Conservation (phyloP, 495 filamentous ascomycete species). For the Aspergillus homomorphus region DNA sequence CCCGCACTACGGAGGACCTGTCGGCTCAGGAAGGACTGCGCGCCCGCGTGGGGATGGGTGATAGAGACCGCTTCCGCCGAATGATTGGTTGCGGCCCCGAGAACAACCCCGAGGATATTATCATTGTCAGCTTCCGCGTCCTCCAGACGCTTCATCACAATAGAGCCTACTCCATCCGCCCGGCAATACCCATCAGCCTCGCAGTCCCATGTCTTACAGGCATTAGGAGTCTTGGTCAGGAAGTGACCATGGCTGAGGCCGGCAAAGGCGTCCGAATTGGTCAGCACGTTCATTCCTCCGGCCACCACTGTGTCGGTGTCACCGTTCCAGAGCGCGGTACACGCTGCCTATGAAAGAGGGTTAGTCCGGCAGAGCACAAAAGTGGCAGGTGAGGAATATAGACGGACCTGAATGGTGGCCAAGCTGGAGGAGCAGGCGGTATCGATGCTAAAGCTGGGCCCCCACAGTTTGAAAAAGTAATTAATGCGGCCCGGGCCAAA, state of each 20-base stretch:
- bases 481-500: constrained; percentile 48
- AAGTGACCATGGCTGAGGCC: constrained; percentile 67
- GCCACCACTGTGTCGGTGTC: constrained; percentile 71
- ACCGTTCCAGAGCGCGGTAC: constrained; percentile 59
- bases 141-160: constrained; percentile 61
- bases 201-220: constrained; percentile 64
- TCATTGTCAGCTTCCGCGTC: constrained; percentile 59
- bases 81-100: constrained; percentile 37
- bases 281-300: constrained; percentile 65
- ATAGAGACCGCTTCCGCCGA: constrained; percentile 43
- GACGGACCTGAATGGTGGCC: constrained; percentile 48
- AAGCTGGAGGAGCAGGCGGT: constrained; percentile 71
- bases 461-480: constrained; percentile 68
- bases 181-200: constrained; percentile 67
- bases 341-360: no score
- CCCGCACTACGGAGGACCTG: constrained; percentile 42
- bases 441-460: constrained; percentile 70
- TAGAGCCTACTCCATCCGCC: constrained; percentile 57
- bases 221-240: constrained; percentile 54
- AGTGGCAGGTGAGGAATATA: no score
- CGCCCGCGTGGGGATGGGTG: constrained; percentile 47
- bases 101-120: constrained; percentile 57
- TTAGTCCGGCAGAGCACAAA: no score
- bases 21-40: constrained; percentile 44
- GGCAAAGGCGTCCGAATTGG: constrained; percentile 67